phyloP scores from a whole-genome alignment of 2,329 filamentous ascomycete genomes.

The Penicillium sp. region DNA sequence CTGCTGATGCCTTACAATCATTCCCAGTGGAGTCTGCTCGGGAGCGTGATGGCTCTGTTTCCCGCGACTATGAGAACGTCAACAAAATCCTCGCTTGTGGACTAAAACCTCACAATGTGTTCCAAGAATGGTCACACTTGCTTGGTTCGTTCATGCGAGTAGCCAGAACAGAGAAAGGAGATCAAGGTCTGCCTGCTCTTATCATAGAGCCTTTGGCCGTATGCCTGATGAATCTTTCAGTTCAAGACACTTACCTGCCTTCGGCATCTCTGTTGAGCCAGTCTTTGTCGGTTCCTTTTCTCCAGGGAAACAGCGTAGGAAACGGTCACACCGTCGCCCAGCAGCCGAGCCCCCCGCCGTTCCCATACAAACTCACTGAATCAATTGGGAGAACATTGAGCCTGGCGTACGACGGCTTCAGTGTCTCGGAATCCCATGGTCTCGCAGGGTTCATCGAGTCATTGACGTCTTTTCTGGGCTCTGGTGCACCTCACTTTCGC shows the following conservation, averaged over 20 bases:
- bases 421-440: conserved; percentile 40
- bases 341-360: background rate
- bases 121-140: conserved; percentile 49
- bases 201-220: conserved; percentile 72
- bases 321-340: conserved; percentile 5
- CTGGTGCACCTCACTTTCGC: conserved; percentile 53
- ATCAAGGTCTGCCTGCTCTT: conserved; percentile 64
- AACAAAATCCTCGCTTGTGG: conserved; percentile 67
- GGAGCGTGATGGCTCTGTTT: conserved; percentile 54
- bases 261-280: conserved; percentile 32
- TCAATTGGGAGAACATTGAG: conserved; percentile 57
- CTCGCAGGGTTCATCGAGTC: conserved; percentile 54
- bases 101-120: conserved; percentile 29
- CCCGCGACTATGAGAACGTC: conserved; percentile 67
- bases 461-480: conserved; percentile 54
- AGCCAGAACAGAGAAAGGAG: conserved; percentile 64
- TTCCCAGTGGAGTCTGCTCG: conserved; percentile 40
- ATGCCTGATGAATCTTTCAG: conserved; percentile 38
- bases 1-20: conserved; percentile 42
- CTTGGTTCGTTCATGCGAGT: conserved; percentile 59
- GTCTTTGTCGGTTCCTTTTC: conserved; percentile 37
- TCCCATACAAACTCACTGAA: conserved; percentile 61
- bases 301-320: conserved; percentile 10
- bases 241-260: conserved; percentile 36
- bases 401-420: conserved; percentile 53